Conservation (phyloP, 768 basidiomycete genomes). For the Hemileccinum rubropunctum region DNA sequence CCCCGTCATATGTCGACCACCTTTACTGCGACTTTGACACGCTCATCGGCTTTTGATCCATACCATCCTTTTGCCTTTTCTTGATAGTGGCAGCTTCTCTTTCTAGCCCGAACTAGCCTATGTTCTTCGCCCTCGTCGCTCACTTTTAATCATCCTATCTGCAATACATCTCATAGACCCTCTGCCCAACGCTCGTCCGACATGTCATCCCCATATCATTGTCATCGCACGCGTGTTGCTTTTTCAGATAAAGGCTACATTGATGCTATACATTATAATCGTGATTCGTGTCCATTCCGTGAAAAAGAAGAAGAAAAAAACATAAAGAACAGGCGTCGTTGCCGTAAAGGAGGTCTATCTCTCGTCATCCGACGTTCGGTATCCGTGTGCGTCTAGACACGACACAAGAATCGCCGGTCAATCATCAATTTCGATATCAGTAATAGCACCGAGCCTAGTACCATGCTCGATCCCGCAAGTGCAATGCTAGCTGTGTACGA, state of each 20-base stretch:
- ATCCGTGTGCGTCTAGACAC: conserved; percentile 36
- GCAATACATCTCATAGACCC: conserved; percentile 26
- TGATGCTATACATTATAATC: conserved; percentile 21
- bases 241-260: conserved; percentile 28
- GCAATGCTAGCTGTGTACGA: conserved; percentile 51
- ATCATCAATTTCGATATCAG: conserved; percentile 48
- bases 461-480: conserved; percentile 56
- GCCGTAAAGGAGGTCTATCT: too few species aligned
- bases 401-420: conserved; percentile 40
- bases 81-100: not conserved
- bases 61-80: conserved; percentile 1
- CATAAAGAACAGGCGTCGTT: too few species aligned
- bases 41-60: conserved; percentile 15
- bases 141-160: conserved; percentile 27
- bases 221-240: conserved; percentile 4
- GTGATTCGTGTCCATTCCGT: conserved; percentile 16
- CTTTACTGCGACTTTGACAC: conserved; percentile 6
- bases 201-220: too few species aligned
- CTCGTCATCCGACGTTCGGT: too few species aligned
- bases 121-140: conserved; percentile 22
- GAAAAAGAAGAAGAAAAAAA: not conserved
- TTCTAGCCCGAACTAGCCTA: conserved; percentile 15
- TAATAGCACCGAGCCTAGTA: conserved; percentile 59
- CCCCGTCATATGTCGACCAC: not conserved
- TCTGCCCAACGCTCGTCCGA: not conserved